Percentiles rank a stretch among this genome's conserved stretches.
Evolutionary conservation across 148 eudicot genomes (phyloP).

Genomic region (Agrostemma githago): DNA sequence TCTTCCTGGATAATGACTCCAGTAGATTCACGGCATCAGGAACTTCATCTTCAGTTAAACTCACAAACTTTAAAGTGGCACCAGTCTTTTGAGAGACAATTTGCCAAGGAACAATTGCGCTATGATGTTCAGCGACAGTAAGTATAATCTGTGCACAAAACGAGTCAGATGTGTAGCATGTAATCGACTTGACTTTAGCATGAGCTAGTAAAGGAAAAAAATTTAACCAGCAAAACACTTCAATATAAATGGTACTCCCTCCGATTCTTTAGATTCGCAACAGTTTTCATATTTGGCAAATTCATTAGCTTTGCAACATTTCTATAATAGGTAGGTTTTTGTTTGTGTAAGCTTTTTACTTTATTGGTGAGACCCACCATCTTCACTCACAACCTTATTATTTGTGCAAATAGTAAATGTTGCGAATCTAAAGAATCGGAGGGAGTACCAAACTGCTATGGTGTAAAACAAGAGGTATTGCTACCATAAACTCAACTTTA

Average conservation of each 20-base stretch:
- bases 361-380: too few relatives aligned
- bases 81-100: conserved; percentile 81
- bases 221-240: not conserved
- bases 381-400: too few relatives aligned
- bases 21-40: conserved; percentile 60
- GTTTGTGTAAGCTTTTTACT: too few relatives aligned
- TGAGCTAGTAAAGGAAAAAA: not conserved
- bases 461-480: not conserved
- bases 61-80: conserved; percentile 64
- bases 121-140: conserved; percentile 94
- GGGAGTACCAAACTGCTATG: not conserved
- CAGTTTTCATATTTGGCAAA: too few relatives aligned
- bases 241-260: not conserved
- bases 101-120: conserved; percentile 98
- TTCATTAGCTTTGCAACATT: too few relatives aligned
- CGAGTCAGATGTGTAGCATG: not conserved
- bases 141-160: conserved; percentile 54
- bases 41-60: conserved; percentile 66
- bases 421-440: too few relatives aligned
- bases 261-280: too few relatives aligned
- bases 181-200: not conserved
- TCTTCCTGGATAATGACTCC: conserved; percentile 59
- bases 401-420: too few relatives aligned
- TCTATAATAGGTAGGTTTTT: too few relatives aligned
- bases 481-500: not conserved